Conservation (phyloP, 177 flowering plant genomes). For the Vitis hybrid region DNA sequence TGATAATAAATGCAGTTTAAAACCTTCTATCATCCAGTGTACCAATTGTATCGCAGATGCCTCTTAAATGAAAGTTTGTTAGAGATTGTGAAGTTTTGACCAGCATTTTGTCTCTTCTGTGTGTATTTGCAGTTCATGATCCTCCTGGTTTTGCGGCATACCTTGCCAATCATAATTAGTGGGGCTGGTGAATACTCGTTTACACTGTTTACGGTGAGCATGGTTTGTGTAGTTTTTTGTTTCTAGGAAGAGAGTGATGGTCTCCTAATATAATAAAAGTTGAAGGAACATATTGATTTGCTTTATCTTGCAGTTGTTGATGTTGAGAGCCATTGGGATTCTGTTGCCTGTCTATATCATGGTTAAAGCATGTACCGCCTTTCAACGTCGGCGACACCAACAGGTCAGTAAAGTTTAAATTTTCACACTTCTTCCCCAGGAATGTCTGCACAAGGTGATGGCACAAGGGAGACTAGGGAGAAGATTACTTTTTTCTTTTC, state of each 20-base stretch:
- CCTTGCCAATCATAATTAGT: constrained; percentile 59
- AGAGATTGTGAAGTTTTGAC: neutral
- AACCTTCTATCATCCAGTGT: neutral
- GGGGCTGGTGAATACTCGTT: constrained; percentile 61
- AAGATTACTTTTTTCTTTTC: neutral
- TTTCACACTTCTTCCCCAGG: no score
- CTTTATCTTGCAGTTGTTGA: constrained; percentile 34
- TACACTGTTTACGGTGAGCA: constrained; percentile 52
- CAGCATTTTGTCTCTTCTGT: neutral
- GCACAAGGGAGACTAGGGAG: neutral
- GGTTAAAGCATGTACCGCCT: constrained; percentile 38
- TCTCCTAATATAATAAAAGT: neutral
- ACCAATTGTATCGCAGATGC: neutral
- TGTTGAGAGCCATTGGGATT: constrained; percentile 42
- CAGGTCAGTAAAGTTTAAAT: constrained; percentile 27
- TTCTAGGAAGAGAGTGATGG: neutral
- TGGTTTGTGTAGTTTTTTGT: neutral
- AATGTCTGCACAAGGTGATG: neutral
- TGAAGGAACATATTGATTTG: neutral
- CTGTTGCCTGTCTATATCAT: constrained; percentile 43
- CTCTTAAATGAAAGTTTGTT: no score
- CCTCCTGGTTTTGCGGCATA: constrained; percentile 73
- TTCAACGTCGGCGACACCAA: constrained; percentile 34
- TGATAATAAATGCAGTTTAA: no score
- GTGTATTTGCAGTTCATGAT: constrained; percentile 57